phyloP scores from a whole-genome alignment of 176 grass and related monocot genomes.

The Oryza longistaminata region DNA sequence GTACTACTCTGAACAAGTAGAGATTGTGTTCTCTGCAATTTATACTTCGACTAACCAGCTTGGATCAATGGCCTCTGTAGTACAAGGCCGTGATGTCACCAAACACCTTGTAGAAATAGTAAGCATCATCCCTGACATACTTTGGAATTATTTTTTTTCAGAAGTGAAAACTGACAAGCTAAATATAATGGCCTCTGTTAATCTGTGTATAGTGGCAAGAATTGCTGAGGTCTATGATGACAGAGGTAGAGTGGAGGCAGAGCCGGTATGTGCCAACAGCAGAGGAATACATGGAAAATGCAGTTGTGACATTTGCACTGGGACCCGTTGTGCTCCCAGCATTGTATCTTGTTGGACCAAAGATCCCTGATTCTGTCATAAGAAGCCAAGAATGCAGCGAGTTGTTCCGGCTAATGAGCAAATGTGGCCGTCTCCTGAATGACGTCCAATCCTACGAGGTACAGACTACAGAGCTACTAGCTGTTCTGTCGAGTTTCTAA shows the following conservation, averaged over 20 bases:
- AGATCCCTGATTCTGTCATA: constrained; percentile 36
- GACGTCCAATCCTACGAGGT: constrained; percentile 60
- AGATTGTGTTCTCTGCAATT: constrained; percentile 59
- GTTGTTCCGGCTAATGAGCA: constrained; percentile 61
- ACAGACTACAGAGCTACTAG: no score
- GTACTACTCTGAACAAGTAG: constrained; percentile 54
- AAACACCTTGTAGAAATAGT: constrained; percentile 55
- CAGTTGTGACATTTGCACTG: constrained; percentile 50
- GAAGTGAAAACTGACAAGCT: neutral
- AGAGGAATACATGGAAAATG: constrained; percentile 67
- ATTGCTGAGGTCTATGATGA: constrained; percentile 68
- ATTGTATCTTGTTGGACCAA: constrained; percentile 59
- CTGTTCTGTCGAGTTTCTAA: no score
- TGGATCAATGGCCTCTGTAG: constrained; percentile 41
- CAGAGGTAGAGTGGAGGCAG: constrained; percentile 51
- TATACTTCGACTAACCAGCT: constrained; percentile 47
- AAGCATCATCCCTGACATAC: neutral
- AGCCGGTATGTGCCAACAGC: constrained; percentile 43
- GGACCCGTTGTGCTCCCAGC: constrained; percentile 65
- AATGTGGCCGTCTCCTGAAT: constrained; percentile 65
- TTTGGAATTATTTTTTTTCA: neutral
- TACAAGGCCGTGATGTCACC: constrained; percentile 46
- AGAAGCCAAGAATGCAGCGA: constrained; percentile 49
- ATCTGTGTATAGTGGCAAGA: constrained; percentile 52
- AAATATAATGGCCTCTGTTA: neutral